Evolutionary conservation across 108 stramenopile genomes (phyloP).

Genomic region (Nannochloropsis oceanica): DNA sequence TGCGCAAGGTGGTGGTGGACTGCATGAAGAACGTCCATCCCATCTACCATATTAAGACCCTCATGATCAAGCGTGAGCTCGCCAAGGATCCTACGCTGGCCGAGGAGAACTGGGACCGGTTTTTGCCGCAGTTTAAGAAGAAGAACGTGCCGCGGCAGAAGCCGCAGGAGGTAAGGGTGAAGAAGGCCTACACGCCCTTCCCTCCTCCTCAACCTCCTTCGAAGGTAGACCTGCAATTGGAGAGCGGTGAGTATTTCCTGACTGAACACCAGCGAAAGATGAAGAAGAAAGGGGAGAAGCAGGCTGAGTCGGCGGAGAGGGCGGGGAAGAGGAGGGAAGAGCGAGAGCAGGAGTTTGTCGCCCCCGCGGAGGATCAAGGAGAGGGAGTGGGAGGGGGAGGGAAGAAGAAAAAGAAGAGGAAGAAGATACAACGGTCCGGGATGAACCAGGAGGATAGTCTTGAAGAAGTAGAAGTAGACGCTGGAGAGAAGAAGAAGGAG

Average conservation of each 20-base stretch:
- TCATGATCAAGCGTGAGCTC: slow-evolving; percentile 97
- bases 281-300: slow-evolving; percentile 11
- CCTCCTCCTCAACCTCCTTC: slow-evolving; percentile 24
- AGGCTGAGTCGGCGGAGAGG: slow-evolving; percentile 14
- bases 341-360: slow-evolving; percentile 7
- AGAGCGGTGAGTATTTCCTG: slow-evolving; percentile 60
- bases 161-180: slow-evolving; percentile 23
- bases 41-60: slow-evolving; percentile 95
- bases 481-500: background rate
- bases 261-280: slow-evolving; percentile 28
- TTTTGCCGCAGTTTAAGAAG: slow-evolving; percentile 87
- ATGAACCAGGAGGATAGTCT: background rate
- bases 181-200: slow-evolving; percentile 2
- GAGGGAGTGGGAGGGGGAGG: background rate
- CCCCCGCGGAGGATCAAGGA: background rate
- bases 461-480: background rate
- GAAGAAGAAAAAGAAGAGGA: background rate
- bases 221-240: slow-evolving; percentile 86
- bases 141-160: slow-evolving; percentile 85
- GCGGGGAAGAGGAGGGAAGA: slow-evolving; percentile 5
- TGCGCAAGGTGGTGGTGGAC: slow-evolving; percentile 82
- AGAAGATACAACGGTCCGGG: background rate
- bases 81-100: slow-evolving; percentile 74
- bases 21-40: slow-evolving; percentile 99
- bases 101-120: slow-evolving; percentile 91